Conservation (phyloP, 495 filamentous ascomycete species). For the Barbatosphaeria neglecta region DNA sequence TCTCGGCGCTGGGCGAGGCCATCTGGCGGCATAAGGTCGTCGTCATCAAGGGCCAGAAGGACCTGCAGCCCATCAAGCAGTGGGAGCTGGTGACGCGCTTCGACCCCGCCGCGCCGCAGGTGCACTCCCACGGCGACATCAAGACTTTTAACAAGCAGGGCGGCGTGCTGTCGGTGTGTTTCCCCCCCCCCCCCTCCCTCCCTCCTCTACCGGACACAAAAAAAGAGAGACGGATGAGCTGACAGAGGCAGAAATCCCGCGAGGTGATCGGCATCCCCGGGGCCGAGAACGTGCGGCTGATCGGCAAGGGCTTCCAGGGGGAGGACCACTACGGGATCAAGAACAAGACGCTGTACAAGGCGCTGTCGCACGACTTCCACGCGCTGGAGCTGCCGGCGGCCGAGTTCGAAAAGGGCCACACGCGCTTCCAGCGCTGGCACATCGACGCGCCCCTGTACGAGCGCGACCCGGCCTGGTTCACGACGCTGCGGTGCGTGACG, state of each 20-base stretch:
- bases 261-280: slow-evolving; percentile 27
- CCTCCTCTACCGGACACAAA: too few species aligned
- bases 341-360: slow-evolving; percentile 18
- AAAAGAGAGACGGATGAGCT: too few species aligned
- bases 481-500: slow-evolving; percentile 27
- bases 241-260: slow-evolving; percentile 17
- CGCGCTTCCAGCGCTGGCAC: slow-evolving; percentile 31
- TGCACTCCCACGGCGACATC: slow-evolving; percentile 26
- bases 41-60: slow-evolving; percentile 25
- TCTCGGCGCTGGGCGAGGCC: slow-evolving; percentile 20
- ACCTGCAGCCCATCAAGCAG: slow-evolving; percentile 24
- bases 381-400: slow-evolving; percentile 11
- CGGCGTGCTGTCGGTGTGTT: slow-evolving; percentile 14
- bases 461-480: slow-evolving; percentile 30
- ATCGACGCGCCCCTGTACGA: slow-evolving; percentile 33
- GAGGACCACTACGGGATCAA: slow-evolving; percentile 30
- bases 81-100: slow-evolving; percentile 30
- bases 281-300: slow-evolving; percentile 29
- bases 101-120: slow-evolving; percentile 20
- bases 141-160: slow-evolving; percentile 19
- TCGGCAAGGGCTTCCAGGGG: slow-evolving; percentile 32
- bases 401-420: slow-evolving; percentile 21
- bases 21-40: slow-evolving; percentile 29
- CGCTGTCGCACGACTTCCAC: slow-evolving; percentile 26
- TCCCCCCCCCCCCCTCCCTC: background rate